Conservation (phyloP, 192 early-diverging fungal species). For the Gaertneriomyces sp. region DNA sequence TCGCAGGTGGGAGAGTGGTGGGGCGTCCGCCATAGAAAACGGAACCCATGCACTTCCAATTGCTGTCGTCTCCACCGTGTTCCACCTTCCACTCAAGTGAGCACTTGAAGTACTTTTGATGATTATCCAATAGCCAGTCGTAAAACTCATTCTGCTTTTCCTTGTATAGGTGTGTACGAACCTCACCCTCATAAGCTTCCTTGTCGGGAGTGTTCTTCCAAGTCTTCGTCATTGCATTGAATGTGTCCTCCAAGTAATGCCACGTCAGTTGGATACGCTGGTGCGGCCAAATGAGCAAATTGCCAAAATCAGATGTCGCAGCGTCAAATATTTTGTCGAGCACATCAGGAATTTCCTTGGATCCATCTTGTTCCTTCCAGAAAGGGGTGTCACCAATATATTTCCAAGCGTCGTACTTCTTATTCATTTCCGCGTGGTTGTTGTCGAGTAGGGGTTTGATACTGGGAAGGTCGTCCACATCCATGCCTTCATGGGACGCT, state of each 20-base stretch:
- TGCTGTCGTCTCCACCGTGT: background rate
- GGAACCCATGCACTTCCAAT: background rate
- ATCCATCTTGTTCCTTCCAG: background rate
- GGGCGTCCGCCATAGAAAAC: background rate
- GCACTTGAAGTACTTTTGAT: background rate
- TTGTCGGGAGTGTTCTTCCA: background rate
- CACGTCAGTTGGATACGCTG: slow-evolving; percentile 1
- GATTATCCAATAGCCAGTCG: background rate
- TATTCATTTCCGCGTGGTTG: slow-evolving; percentile 1
- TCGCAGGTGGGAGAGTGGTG: background rate
- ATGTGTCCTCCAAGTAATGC: background rate
- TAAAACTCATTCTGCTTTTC: slow-evolving; percentile 3
- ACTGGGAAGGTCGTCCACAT: background rate
- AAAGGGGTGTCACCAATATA: background rate
- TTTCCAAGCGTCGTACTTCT: slow-evolving; percentile 5
- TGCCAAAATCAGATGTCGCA: background rate
- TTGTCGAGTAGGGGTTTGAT: slow-evolving; percentile 1
- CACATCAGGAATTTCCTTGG: background rate
- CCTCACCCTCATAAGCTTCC: slow-evolving; percentile 7
- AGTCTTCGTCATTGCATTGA: background rate
- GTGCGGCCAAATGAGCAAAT: background rate
- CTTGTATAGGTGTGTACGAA: slow-evolving; percentile 3
- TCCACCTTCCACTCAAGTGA: background rate
- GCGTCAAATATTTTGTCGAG: background rate
- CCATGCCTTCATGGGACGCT: background rate